A percentile compares a stretch with the other conserved stretches of the same genome.
Conservation (phyloP, 164 flowering plant species). For the Dillenia turbinata region DNA sequence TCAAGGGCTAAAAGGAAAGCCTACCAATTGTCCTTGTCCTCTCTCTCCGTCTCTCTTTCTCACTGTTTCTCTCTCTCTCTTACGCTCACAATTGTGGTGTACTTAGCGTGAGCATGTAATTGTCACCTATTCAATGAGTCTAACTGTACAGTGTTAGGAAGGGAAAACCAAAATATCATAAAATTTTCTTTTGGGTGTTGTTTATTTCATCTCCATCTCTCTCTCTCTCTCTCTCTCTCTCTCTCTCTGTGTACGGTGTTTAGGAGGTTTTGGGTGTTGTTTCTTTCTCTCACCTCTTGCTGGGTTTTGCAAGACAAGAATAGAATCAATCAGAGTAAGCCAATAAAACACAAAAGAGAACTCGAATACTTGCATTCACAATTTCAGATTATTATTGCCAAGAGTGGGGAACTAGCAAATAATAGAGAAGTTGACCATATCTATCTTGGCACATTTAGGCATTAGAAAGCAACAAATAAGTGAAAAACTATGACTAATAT, state of each 20-base stretch:
- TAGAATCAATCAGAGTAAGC: too few species aligned
- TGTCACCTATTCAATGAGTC: slow-evolving; percentile 14
- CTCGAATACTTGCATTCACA: too few species aligned
- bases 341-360: too few species aligned
- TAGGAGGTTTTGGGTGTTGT: slow-evolving; percentile 11
- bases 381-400: too few species aligned
- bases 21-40: too few species aligned
- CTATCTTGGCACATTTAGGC: too few species aligned
- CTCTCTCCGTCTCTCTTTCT: background rate
- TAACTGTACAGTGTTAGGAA: slow-evolving; percentile 19
- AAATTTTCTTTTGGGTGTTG: slow-evolving; percentile 14
- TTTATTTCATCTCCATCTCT: background rate
- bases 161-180: slow-evolving; percentile 12
- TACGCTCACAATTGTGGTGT: background rate
- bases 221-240: background rate
- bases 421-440: too few species aligned
- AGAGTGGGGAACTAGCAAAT: too few species aligned
- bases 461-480: too few species aligned
- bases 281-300: background rate
- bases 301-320: too few species aligned
- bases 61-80: slow-evolving; percentile 1
- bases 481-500: too few species aligned
- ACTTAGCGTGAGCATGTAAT: background rate
- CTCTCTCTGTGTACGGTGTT: background rate
- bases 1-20: slow-evolving; percentile 19